These are phyloP conservation scores for Diaporthe sp. DNA, from an alignment of 2,329 filamentous ascomycete species.

Conservation along the genomic window DNA sequence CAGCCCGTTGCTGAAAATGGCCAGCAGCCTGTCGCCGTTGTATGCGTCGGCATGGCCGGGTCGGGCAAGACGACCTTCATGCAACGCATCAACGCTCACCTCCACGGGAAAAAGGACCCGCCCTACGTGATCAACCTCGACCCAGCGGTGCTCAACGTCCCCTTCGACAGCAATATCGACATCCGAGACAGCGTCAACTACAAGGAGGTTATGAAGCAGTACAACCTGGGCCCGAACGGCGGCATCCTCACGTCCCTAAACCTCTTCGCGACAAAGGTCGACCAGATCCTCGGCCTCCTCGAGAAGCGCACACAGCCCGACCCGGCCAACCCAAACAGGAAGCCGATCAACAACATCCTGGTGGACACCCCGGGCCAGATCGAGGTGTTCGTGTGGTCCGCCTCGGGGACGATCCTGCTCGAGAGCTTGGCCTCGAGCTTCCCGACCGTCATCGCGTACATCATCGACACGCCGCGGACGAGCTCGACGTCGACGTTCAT, in stretches of 20 bases:
- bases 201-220: conserved; percentile 99
- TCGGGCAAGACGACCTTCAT: conserved; percentile 99
- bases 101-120: conserved; percentile 83
- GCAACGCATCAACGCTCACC: conserved; percentile 95
- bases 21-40: conserved; percentile 78
- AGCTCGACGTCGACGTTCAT: conserved; percentile 97
- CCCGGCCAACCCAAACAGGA: conserved; percentile 70
- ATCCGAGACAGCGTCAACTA: conserved; percentile 99
- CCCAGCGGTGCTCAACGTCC: conserved; percentile 91
- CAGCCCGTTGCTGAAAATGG: conserved; percentile 27
- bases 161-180: conserved; percentile 98
- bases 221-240: conserved; percentile 96
- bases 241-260: conserved; percentile 97
- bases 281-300: conserved; percentile 89
- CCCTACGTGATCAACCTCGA: conserved; percentile 99
- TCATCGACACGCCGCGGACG: conserved; percentile 96
- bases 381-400: conserved; percentile 98
- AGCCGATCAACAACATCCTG: conserved; percentile 84
- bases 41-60: conserved; percentile 97
- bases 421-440: conserved; percentile 94
- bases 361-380: conserved; percentile 98
- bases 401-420: conserved; percentile 92
- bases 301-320: conserved; percentile 86
- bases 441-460: conserved; percentile 95
- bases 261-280: conserved; percentile 97